A percentile compares a stretch with the other conserved stretches of the same genome.
phyloP scores from a whole-genome alignment of 2,329 filamentous ascomycete species.

The Ophiostoma fasciatum region DNA sequence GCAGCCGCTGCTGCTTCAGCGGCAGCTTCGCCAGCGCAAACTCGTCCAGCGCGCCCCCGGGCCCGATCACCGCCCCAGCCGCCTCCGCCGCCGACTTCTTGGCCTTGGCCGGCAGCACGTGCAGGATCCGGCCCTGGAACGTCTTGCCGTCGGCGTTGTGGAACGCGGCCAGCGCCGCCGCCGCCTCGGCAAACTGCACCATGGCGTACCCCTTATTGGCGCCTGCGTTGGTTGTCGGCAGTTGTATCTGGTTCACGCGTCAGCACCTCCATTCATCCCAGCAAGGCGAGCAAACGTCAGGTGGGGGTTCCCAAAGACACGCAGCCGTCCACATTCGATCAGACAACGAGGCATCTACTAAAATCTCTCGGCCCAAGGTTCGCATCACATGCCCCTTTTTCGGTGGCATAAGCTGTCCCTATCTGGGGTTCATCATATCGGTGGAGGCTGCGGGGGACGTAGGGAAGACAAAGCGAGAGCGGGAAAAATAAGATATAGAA shows the following conservation, averaged over 20 bases:
- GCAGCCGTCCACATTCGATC: slow-evolving; percentile 32
- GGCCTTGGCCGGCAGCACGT: slow-evolving; percentile 71
- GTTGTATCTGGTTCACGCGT: slow-evolving; percentile 70
- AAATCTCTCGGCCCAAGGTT: slow-evolving; percentile 81
- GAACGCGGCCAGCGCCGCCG: slow-evolving; percentile 65
- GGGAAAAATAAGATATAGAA: not conserved
- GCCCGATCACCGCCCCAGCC: not conserved
- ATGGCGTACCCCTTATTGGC: slow-evolving; percentile 83
- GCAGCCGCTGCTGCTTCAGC: slow-evolving; percentile 83
- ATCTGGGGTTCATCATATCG: slow-evolving; percentile 91
- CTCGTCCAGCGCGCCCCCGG: slow-evolving; percentile 56
- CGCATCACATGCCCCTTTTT: slow-evolving; percentile 70
- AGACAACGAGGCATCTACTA: slow-evolving; percentile 99
- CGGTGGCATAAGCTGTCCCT: slow-evolving; percentile 99
- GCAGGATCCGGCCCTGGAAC: slow-evolving; percentile 84
- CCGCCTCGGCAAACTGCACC: slow-evolving; percentile 59
- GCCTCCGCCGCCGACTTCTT: slow-evolving; percentile 49
- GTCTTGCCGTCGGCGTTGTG: slow-evolving; percentile 65
- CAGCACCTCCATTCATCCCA: too few relatives aligned
- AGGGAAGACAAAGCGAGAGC: not conserved
- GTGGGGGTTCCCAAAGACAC: too few relatives aligned
- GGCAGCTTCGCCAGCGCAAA: slow-evolving; percentile 82
- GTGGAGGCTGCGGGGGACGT: too few relatives aligned
- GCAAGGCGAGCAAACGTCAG: too few relatives aligned
- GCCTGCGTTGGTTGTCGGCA: slow-evolving; percentile 60